phyloP scores from a whole-genome alignment of 352 stramenopile species.

The Pythium aphanidermatum region DNA sequence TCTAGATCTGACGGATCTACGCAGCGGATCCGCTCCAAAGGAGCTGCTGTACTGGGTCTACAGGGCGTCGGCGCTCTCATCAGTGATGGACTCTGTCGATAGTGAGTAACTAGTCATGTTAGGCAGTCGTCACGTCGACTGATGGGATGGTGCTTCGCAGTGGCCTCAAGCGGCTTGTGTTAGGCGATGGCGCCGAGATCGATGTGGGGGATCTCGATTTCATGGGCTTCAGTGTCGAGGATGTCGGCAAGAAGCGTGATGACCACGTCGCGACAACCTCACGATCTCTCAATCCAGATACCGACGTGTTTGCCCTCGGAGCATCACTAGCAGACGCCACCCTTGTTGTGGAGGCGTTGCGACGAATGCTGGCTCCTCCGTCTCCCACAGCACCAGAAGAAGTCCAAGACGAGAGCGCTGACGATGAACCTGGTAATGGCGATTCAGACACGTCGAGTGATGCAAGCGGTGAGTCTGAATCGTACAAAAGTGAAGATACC shows the following conservation, averaged over 20 bases:
- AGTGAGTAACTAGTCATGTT: conserved; percentile 17
- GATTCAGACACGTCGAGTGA: conserved; percentile 1
- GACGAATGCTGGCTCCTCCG: neutral
- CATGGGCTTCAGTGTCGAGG: conserved; percentile 25
- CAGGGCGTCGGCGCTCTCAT: conserved; percentile 35
- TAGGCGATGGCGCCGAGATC: conserved; percentile 27
- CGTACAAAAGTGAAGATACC: neutral
- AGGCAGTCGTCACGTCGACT: neutral
- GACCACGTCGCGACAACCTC: conserved; percentile 24
- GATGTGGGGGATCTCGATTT: conserved; percentile 25
- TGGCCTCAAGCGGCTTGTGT: conserved; percentile 31
- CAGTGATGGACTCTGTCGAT: conserved; percentile 33
- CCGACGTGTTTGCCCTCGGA: conserved; percentile 15
- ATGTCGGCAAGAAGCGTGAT: conserved; percentile 24
- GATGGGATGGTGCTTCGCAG: conserved; percentile 6
- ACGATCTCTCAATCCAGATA: conserved; percentile 26
- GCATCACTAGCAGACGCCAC: conserved; percentile 8
- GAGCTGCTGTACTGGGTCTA: conserved; percentile 36
- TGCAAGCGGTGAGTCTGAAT: neutral
- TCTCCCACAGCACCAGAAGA: too few relatives aligned
- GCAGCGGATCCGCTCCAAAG: conserved; percentile 28
- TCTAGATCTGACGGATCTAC: neutral
- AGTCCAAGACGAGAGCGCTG: neutral
- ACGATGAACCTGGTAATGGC: neutral
- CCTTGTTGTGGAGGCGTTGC: conserved; percentile 13